Conservation (phyloP, 176 grass and related monocot species). For the Phyllostachys edulis region DNA sequence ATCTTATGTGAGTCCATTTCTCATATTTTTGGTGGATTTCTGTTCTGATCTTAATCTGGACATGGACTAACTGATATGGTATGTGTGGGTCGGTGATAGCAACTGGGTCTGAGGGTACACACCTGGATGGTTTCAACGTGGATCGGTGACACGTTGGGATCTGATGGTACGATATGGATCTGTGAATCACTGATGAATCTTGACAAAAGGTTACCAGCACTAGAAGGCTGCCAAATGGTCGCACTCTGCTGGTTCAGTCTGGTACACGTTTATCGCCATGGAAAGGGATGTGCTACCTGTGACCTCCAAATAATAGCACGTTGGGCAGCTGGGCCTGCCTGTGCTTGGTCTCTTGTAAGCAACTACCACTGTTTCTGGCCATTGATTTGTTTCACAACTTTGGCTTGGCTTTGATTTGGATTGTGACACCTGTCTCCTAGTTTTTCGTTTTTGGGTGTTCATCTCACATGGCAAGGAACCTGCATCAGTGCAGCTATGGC, state of each 20-base stretch:
- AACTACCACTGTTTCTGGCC: neutral
- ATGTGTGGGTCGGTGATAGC: slow-evolving; percentile 17
- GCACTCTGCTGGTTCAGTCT: slow-evolving; percentile 17
- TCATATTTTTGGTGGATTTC: neutral
- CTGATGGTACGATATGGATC: slow-evolving; percentile 38
- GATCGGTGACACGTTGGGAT: slow-evolving; percentile 35
- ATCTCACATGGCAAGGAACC: neutral
- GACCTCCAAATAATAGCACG: slow-evolving; percentile 13
- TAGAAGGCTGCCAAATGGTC: slow-evolving; percentile 10
- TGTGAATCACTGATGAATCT: slow-evolving; percentile 28
- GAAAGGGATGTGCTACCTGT: slow-evolving; percentile 46
- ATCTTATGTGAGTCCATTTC: neutral
- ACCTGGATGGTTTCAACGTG: slow-evolving; percentile 17
- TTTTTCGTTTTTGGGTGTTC: neutral
- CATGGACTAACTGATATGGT: slow-evolving; percentile 11
- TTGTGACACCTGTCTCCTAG: neutral
- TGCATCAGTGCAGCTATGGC: slow-evolving; percentile 11
- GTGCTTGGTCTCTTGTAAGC: slow-evolving; percentile 3
- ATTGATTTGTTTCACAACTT: slow-evolving; percentile 9
- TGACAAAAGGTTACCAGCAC: slow-evolving; percentile 18
- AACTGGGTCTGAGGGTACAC: slow-evolving; percentile 25
- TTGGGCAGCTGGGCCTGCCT: neutral
- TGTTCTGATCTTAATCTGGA: neutral
- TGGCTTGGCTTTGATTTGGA: slow-evolving; percentile 30
- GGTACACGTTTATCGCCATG: slow-evolving; percentile 18